Conservation (phyloP, 176 grass and related monocot genomes). For the Alloteropsis semialata region DNA sequence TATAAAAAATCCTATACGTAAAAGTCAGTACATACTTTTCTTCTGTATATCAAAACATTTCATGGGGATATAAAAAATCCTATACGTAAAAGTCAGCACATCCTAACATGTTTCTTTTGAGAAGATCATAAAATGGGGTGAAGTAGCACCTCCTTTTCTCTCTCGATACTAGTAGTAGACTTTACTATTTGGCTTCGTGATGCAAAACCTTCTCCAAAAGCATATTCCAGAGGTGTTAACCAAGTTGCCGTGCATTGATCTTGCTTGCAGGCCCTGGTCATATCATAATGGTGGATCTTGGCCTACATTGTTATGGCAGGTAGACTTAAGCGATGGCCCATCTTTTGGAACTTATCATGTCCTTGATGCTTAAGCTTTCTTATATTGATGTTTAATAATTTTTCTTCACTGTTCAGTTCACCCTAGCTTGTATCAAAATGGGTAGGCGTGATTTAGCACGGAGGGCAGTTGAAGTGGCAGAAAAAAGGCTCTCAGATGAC, state of each 20-base stretch:
- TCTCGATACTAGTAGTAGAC: background rate
- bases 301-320: slow-evolving; percentile 96
- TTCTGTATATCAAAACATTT: slow-evolving; percentile 7
- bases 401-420: slow-evolving; percentile 62
- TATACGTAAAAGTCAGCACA: background rate
- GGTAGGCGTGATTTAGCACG: slow-evolving; percentile 77
- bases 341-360: background rate
- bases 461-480: slow-evolving; percentile 73
- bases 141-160: slow-evolving; percentile 16
- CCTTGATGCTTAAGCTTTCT: background rate
- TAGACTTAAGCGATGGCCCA: slow-evolving; percentile 14
- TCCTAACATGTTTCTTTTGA: slow-evolving; percentile 5
- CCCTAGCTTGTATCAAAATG: slow-evolving; percentile 97
- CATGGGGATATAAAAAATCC: background rate
- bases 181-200: slow-evolving; percentile 1
- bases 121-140: slow-evolving; percentile 11
- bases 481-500: slow-evolving; percentile 80
- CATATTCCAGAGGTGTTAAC: background rate
- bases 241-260: background rate
- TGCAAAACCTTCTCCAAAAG: slow-evolving; percentile 1
- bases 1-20: slow-evolving; percentile 8
- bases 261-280: slow-evolving; percentile 83
- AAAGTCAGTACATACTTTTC: slow-evolving; percentile 20
- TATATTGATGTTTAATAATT: slow-evolving; percentile 10
- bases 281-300: slow-evolving; percentile 96